These are phyloP conservation scores for Dentipellis sp. DNA, from an alignment of 768 basidiomycete species.

Conservation along the genomic window DNA sequence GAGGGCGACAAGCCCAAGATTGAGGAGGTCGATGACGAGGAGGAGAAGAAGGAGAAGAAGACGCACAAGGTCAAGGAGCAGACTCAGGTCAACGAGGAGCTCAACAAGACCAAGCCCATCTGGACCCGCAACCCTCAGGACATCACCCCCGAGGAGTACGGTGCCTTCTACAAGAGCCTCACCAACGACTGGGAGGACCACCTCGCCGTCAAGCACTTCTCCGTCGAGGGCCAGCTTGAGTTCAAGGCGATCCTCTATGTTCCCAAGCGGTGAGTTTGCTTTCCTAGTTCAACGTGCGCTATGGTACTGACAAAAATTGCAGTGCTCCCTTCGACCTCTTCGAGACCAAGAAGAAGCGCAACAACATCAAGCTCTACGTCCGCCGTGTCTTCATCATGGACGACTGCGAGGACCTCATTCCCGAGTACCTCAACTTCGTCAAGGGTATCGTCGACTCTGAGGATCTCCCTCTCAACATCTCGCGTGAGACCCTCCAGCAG, in stretches of 20 bases:
- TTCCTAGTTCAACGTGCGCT: background rate
- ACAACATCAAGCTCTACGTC: conserved; percentile 99
- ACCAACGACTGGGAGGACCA: conserved; percentile 99
- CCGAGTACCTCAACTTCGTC: conserved; percentile 99
- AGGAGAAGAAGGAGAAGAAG: conserved; percentile 73
- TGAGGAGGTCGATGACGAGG: conserved; percentile 64
- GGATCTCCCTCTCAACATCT: conserved; percentile 99
- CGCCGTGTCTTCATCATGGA: conserved; percentile 99
- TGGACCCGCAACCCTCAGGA: conserved; percentile 98
- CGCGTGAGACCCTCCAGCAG: conserved; percentile 98
- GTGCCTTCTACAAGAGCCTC: conserved; percentile 97
- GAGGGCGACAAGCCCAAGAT: conserved; percentile 73
- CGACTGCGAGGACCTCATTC: conserved; percentile 98
- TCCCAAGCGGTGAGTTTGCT: conserved; percentile 71
- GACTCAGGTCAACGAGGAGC: conserved; percentile 86
- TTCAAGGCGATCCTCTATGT: conserved; percentile 99
- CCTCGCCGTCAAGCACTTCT: conserved; percentile 99
- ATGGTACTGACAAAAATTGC: conserved; percentile 2
- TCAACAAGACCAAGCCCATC: conserved; percentile 99
- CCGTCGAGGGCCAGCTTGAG: conserved; percentile 99
- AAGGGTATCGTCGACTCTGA: conserved; percentile 99
- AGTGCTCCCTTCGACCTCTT: conserved; percentile 99
- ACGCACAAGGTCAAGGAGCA: conserved; percentile 91
- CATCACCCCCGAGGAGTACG: conserved; percentile 90
- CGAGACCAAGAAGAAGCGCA: conserved; percentile 99